Conservation (phyloP, 1,284 basidiomycete species). For the Boletellus dicymbophilus region DNA sequence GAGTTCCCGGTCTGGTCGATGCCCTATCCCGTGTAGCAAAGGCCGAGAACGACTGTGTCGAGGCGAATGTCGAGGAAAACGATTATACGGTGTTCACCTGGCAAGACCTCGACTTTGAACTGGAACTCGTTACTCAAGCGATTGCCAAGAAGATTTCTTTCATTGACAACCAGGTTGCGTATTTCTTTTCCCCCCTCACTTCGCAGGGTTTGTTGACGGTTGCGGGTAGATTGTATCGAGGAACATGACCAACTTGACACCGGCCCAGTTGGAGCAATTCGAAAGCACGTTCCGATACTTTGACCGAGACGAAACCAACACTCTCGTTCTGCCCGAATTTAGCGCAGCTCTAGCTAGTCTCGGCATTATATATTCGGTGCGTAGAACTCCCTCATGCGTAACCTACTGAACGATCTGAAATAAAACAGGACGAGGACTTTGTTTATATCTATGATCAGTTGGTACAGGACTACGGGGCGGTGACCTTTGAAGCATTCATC, state of each 20-base stretch:
- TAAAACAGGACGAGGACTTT: slow-evolving; percentile 78
- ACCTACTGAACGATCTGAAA: slow-evolving; percentile 5
- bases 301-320: slow-evolving; percentile 91
- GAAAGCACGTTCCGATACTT: slow-evolving; percentile 98
- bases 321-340: slow-evolving; percentile 85
- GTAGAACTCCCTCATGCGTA: slow-evolving; percentile 17
- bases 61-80: slow-evolving; percentile 97
- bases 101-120: slow-evolving; percentile 91
- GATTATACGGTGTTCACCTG: slow-evolving; percentile 93
- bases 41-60: slow-evolving; percentile 77
- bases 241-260: slow-evolving; percentile 90
- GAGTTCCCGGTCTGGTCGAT: slow-evolving; percentile 63
- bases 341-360: slow-evolving; percentile 92
- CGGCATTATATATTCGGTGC: slow-evolving; percentile 88
- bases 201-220: slow-evolving; percentile 5
- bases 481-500: slow-evolving; percentile 95
- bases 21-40: slow-evolving; percentile 54
- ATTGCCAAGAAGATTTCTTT: slow-evolving; percentile 92
- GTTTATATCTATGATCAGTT: slow-evolving; percentile 85
- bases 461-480: slow-evolving; percentile 82
- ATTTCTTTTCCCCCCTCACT: not conserved
- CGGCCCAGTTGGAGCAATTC: slow-evolving; percentile 96
- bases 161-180: slow-evolving; percentile 90
- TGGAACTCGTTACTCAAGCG: slow-evolving; percentile 80
- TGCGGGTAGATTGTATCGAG: slow-evolving; percentile 83